Conservation (phyloP, 2,329 filamentous ascomycete species). For the Lecanicillium sp. region DNA sequence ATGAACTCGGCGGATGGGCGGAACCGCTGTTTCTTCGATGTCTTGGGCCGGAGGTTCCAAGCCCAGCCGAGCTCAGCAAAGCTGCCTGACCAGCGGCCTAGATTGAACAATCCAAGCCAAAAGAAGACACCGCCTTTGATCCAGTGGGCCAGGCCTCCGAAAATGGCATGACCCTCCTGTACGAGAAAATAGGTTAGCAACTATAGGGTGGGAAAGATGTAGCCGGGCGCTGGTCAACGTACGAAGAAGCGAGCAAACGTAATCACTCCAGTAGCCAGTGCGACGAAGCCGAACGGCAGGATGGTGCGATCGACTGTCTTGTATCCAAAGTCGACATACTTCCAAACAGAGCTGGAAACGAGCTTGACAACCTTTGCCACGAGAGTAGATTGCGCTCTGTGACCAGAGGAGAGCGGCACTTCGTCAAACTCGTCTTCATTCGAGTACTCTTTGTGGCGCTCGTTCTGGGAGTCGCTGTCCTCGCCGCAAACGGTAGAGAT, state of each 20-base stretch:
- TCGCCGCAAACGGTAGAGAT: conserved; percentile 51
- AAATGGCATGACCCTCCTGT: conserved; percentile 62
- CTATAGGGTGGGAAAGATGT: no score
- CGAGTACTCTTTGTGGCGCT: conserved; percentile 41
- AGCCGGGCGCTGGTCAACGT: conserved; percentile 38
- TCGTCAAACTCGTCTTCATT: conserved; percentile 38
- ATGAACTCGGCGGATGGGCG: conserved; percentile 80
- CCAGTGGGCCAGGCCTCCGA: conserved; percentile 85
- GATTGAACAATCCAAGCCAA: conserved; percentile 80
- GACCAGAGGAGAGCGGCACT: conserved; percentile 29
- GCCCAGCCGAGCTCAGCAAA: conserved; percentile 92
- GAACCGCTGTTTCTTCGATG: conserved; percentile 45
- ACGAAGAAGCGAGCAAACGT: conserved; percentile 82
- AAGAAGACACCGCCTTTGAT: conserved; percentile 95
- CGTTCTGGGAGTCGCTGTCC: conserved; percentile 33
- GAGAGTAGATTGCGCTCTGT: conserved; percentile 41
- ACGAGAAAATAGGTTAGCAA: background rate
- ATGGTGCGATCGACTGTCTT: conserved; percentile 69
- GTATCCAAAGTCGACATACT: conserved; percentile 54
- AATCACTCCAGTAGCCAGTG: conserved; percentile 64
- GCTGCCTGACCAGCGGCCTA: conserved; percentile 84
- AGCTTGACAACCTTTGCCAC: conserved; percentile 48
- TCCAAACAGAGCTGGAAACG: conserved; percentile 52
- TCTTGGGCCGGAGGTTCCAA: conserved; percentile 76
- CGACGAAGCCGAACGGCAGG: conserved; percentile 69